Evolutionary conservation across 2,329 filamentous ascomycete species (phyloP), one percentile per base, ranked within the genome.

Genomic region (Microsporum canis): DNA sequence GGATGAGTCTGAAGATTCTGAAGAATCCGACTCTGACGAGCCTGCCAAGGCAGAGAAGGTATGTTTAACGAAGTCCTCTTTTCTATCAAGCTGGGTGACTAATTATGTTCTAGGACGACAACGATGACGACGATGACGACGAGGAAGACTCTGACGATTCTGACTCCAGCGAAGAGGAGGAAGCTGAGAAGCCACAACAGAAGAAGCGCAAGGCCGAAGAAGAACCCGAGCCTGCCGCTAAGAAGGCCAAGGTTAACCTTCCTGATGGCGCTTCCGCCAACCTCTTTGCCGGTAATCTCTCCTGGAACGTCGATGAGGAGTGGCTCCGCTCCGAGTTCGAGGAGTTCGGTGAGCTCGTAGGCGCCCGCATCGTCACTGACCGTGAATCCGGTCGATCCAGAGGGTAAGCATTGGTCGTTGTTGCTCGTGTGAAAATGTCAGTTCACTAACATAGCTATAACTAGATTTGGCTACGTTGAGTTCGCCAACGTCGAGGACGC

Each of bases 241-340:
- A 81, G 73, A 89, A 90, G 81, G 76, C 83, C 70, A 91, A 89
- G 85, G 73, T 73, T 38, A 74, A 75, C 59, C 69, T 71, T 58
- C 79, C 73, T 63, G 73, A 66, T 43, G 73, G 72, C 51, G 74
- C 72, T 60, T 71, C 69, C 65, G 65, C 71, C 66, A 95, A 91
- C 70, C 85, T 96, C 60, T 96, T 95, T 75, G 85, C 91, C 66
- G 91, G 91, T 68, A 92, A 90, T 80, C 81, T 96, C 65, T 90
- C 88, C 76, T 96, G 91, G 91, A 89, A 86, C 72, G 80, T 96
- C 59, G 89, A 95, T 68, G 91, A 96, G 75, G 85, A 91, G 66
- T 84, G 84, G 77, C 85, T 96, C 65, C 81, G 83, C 67, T 82
- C 87, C 69, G 88, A 92, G 73, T 96, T 96, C 78, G 84, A 91